Percentiles rank a stretch among this genome's conserved stretches.
Evolutionary conservation across 2,329 filamentous ascomycete species (phyloP).

Genomic region (Xylariaceae sp.): DNA sequence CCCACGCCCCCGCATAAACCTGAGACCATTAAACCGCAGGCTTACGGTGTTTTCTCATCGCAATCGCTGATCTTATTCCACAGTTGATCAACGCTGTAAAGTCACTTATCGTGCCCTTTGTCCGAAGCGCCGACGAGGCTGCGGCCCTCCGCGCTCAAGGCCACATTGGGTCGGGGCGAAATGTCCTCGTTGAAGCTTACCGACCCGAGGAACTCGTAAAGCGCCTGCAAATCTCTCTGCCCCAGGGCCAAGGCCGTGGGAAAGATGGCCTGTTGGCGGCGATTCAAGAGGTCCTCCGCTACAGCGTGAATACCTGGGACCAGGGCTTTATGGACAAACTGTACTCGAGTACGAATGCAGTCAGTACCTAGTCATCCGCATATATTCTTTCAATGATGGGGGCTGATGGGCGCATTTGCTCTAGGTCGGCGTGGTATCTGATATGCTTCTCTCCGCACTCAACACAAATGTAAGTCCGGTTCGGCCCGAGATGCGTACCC

Average conservation of each 20-base stretch:
- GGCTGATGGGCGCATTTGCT: neutral
- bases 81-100: constrained; percentile 67
- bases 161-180: constrained; percentile 44
- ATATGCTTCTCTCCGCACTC: constrained; percentile 76
- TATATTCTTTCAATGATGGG: neutral
- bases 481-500: neutral
- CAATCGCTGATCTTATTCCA: neutral
- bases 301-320: constrained; percentile 98
- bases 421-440: constrained; percentile 75
- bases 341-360: constrained; percentile 83
- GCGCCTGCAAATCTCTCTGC: constrained; percentile 56
- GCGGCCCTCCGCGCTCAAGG: constrained; percentile 50
- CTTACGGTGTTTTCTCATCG: neutral
- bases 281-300: constrained; percentile 67
- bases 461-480: constrained; percentile 73
- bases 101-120: constrained; percentile 65
- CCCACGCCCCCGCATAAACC: constrained; percentile 2
- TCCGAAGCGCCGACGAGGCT: constrained; percentile 64
- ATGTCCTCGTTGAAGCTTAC: constrained; percentile 60
- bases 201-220: constrained; percentile 55
- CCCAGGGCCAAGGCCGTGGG: constrained; percentile 52
- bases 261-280: constrained; percentile 71
- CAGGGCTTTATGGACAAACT: constrained; percentile 96
- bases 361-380: constrained; percentile 36
- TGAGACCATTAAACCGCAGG: neutral